Evolutionary conservation across 768 basidiomycete genomes (phyloP), one percentile per base, ranked within the genome.

Genomic region (Cubamyces sp.): DNA sequence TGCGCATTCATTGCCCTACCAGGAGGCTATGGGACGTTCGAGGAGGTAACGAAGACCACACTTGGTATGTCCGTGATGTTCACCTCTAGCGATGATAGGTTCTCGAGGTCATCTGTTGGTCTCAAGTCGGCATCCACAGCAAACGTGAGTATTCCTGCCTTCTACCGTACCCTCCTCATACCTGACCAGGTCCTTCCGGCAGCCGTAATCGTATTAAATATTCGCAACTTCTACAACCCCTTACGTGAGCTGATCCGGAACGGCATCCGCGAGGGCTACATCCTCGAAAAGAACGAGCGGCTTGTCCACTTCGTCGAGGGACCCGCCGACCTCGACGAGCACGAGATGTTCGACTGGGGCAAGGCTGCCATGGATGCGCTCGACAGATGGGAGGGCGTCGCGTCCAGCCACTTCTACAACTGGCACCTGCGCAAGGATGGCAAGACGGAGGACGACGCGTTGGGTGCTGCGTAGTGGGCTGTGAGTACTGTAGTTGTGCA

Each of bases 61-160:
- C 16, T 51, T 21, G 14, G 26, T 15, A 16, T 25, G 18, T 30
- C 19, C 46, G 19, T n/a, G 30, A 25, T 40, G 25, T 23, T 15
- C 59, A 30, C 3, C 9, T 12, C 16, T 16, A 23, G 6, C 1
- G 9, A 4, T 23, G 43, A 5, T 65, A 93, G 90, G 76, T 93
- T n/a, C 74, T 97, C 28, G 96, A 98, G 75, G 95, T 92, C 64
- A 84, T 88, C 15, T 97, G 96, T 0, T 99, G 96, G 96, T 92
- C 91, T 19, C 96, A 98, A 70, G 74, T 97, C 5, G 90, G 90
- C 19, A 89, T 96, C 45, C 92, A 94, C 71, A 81, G 84, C 57
- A 94, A 94, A 77, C 92, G 92, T 92, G 71, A 64, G 84, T 66
- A 11, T 18, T 26, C 61, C 50, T 18, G 48, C 62, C 65, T 21